phyloP scores from a whole-genome alignment of 176 grass and related monocot species.

The Musa beccarii region DNA sequence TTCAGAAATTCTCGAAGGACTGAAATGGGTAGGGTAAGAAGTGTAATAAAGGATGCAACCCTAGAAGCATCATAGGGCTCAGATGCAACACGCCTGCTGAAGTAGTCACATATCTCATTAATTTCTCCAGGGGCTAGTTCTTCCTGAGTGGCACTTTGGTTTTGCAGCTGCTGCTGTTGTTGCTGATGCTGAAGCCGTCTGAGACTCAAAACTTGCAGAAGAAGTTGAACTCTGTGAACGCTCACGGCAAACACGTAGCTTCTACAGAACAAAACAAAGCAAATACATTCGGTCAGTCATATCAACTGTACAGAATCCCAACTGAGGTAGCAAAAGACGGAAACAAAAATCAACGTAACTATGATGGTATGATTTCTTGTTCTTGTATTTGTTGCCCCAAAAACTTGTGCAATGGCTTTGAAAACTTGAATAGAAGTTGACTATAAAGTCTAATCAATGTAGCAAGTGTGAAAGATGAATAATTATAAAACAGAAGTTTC shows the following conservation, averaged over 20 bases:
- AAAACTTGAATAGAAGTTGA: no score
- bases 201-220: conserved; percentile 91
- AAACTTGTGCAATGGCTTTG: no score
- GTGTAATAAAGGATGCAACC: conserved; percentile 96
- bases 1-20: conserved; percentile 80
- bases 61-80: conserved; percentile 97
- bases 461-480: background rate
- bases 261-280: conserved; percentile 35
- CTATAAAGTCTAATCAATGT: no score
- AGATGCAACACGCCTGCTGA: conserved; percentile 87
- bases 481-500: background rate
- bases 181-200: conserved; percentile 96
- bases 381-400: no score
- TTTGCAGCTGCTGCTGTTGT: conserved; percentile 73
- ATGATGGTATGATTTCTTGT: no score
- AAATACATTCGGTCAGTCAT: background rate
- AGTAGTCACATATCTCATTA: conserved; percentile 96
- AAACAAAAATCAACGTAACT: no score
- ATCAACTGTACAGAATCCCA: background rate
- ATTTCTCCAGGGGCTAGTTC: conserved; percentile 70
- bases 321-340: background rate
- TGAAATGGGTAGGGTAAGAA: conserved; percentile 83
- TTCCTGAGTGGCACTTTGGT: conserved; percentile 75
- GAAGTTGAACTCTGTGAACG: conserved; percentile 88
- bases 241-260: conserved; percentile 98